A percentile compares a stretch with the other conserved stretches of the same genome.
Conservation (phyloP, 768 basidiomycete species). For the Boletus rubescentipes region DNA sequence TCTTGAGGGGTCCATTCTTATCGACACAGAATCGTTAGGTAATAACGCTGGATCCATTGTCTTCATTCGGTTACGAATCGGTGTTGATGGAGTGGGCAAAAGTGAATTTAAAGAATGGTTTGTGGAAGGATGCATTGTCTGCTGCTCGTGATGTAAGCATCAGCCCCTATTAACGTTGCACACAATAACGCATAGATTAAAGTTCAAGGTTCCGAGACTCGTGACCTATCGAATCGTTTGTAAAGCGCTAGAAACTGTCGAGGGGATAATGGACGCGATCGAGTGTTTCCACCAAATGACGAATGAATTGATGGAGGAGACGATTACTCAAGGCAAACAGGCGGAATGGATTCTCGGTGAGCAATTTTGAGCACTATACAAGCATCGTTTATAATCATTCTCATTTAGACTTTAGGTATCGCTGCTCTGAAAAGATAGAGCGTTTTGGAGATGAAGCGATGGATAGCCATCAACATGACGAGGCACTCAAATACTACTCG, state of each 20-base stretch:
- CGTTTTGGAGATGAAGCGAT: not conserved
- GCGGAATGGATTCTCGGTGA: not conserved
- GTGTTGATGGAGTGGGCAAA: not conserved
- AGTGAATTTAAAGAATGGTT: not conserved
- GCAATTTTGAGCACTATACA: not conserved
- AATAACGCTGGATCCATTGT: not conserved
- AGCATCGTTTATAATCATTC: not conserved
- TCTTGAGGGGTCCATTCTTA: not conserved
- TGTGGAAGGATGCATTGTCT: not conserved
- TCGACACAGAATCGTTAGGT: not conserved
- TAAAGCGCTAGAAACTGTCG: not conserved
- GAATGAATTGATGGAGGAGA: not conserved
- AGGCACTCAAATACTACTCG: not conserved
- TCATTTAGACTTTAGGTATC: not conserved
- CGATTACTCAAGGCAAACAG: not conserved
- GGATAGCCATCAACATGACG: not conserved
- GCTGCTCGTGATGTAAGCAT: not conserved
- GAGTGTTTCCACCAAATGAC: not conserved
- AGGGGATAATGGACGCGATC: not conserved
- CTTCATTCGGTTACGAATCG: not conserved
- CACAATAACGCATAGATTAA: not conserved
- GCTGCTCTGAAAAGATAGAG: not conserved
- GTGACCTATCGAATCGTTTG: not conserved
- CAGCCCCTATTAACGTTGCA: not conserved
- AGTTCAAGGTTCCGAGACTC: not conserved